Evolutionary conservation across 495 filamentous ascomycete genomes (phyloP), one percentile per base, ranked within the genome.

Genomic region (Podospora conica): DNA sequence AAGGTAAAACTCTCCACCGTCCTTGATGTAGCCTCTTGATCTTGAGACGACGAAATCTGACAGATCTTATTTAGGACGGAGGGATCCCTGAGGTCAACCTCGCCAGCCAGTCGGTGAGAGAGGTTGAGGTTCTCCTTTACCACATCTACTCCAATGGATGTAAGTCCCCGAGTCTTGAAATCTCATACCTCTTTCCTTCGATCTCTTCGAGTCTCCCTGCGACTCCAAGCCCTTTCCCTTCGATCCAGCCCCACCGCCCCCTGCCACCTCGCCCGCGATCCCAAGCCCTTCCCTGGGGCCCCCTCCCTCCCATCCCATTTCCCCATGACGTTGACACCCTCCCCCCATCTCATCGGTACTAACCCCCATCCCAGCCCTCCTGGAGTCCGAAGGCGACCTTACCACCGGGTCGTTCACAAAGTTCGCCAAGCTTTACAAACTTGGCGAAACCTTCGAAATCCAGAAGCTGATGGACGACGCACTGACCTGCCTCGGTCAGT

Each of bases 101-200:
- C 20, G 29, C 58, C 28, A 28, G 54, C 20, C 54, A 59, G 1
- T 7, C 29, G 18, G 20, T 15, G 3, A 54, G 65, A 0, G 65
- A 65, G 1, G 31, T 68, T 22, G 61, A 69, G 0, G 54, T 23
- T 1, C 12, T 69, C 25, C 3, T 69, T 18, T 33, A 48, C 11
- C 67, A 67, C 22, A 69, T 69, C 55, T 69, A 69, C 54, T 24
- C 65, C n/a, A n/a, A n/a, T 22, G 68, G 66, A 33, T 40, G 68
- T 69, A 57, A 54, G 68, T 66, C 7, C 20, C 53, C n/a, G n/a
- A 12, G 18, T 15, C 21, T 20, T 48, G 3, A 2, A 18, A 6
- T 9, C 9, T 48, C 20, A 7, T 28, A 21, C 12, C 33, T 24
- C 22, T 21, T 2, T 22, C 9, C 24, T 9, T n/a, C 31, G 33